Conservation (phyloP, 208 protist species). For the Leptomonas seymouri region DNA sequence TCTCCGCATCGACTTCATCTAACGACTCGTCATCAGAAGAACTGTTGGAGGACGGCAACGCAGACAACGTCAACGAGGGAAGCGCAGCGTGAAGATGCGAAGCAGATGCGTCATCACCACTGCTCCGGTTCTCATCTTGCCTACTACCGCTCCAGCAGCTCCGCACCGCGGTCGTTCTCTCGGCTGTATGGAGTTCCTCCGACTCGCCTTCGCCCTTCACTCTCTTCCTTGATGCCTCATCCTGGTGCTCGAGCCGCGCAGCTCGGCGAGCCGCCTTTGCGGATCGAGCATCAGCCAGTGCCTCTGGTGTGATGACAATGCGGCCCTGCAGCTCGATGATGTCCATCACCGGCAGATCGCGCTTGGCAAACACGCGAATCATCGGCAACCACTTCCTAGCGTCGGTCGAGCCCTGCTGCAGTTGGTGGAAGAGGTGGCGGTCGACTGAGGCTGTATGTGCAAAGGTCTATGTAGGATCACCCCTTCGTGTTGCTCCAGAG, state of each 20-base stretch:
- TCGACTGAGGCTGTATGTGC: too few species aligned
- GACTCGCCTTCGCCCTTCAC: neutral
- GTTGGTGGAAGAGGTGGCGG: too few species aligned
- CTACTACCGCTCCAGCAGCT: neutral
- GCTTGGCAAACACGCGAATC: slow-evolving; percentile 58
- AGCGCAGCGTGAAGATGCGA: neutral
- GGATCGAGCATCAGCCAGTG: slow-evolving; percentile 24
- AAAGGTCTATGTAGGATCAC: too few species aligned
- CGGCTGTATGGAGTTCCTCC: neutral
- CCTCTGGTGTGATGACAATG: slow-evolving; percentile 48
- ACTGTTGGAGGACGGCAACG: neutral
- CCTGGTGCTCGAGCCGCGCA: neutral
- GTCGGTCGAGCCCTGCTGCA: too few species aligned
- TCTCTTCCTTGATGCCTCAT: neutral
- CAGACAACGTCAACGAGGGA: neutral
- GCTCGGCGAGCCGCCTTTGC: slow-evolving; percentile 5
- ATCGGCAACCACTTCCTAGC: slow-evolving; percentile 15
- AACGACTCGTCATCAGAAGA: slow-evolving; percentile 4
- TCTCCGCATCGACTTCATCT: too few species aligned
- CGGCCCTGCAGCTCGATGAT: slow-evolving; percentile 76
- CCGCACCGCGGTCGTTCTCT: neutral
- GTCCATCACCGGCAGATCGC: slow-evolving; percentile 54
- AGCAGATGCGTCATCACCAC: neutral
- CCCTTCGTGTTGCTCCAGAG: too few species aligned
- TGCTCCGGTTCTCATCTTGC: neutral